Evolutionary conservation across 1,284 basidiomycete species (phyloP).

Genomic region (Cutaneotrichosporon daszewskae): DNA sequence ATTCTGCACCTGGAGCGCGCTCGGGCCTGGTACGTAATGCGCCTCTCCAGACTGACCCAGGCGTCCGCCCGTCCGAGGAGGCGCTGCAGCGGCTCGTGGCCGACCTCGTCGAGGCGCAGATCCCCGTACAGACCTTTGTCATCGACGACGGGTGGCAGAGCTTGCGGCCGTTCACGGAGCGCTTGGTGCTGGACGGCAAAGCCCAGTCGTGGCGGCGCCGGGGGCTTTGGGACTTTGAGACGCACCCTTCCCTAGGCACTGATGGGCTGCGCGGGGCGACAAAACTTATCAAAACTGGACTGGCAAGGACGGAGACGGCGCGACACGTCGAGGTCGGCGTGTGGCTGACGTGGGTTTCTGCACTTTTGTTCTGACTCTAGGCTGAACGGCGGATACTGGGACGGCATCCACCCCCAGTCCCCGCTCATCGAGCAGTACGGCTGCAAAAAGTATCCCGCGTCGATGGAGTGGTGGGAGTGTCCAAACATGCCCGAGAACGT

Average conservation of each 20-base stretch:
- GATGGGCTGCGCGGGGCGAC: slow-evolving; percentile 3
- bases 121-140: slow-evolving; percentile 30
- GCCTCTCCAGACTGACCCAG: background rate
- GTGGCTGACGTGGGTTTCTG: slow-evolving; percentile 20
- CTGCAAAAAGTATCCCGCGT: slow-evolving; percentile 15
- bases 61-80: slow-evolving; percentile 1
- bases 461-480: slow-evolving; percentile 8
- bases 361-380: background rate
- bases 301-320: background rate
- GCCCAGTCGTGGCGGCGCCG: slow-evolving; percentile 1
- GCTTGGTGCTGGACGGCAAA: background rate
- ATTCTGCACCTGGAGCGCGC: slow-evolving; percentile 16
- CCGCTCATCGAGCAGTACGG: slow-evolving; percentile 22
- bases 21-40: slow-evolving; percentile 1
- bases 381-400: slow-evolving; percentile 36
- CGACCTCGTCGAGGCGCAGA: background rate
- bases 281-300: slow-evolving; percentile 3
- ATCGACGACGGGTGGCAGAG: slow-evolving; percentile 43
- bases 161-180: slow-evolving; percentile 4
- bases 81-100: slow-evolving; percentile 8
- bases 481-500: slow-evolving; percentile 10
- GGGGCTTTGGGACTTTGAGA: slow-evolving; percentile 11
- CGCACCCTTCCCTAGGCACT: slow-evolving; percentile 3
- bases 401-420: slow-evolving; percentile 25
- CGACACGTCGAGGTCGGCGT: slow-evolving; percentile 22